Evolutionary conservation across 768 basidiomycete species (phyloP).

Genomic region (Tulasnella sp.): DNA sequence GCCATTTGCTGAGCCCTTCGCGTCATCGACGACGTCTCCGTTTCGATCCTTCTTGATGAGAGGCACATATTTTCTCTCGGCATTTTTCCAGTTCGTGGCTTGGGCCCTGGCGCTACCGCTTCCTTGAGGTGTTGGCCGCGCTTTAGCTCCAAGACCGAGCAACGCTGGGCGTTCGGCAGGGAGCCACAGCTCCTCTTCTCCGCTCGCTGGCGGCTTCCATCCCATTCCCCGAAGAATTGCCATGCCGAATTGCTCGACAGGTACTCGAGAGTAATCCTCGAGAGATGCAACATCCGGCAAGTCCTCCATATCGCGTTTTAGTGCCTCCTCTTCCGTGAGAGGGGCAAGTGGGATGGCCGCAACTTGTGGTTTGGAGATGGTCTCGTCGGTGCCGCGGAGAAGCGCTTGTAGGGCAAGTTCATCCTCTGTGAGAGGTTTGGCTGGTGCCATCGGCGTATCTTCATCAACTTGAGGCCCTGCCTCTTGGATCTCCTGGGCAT

Average conservation of each 20-base stretch:
- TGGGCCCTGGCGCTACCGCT: conserved; percentile 32
- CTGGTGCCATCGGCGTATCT: conserved; percentile 38
- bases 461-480: conserved; percentile 21
- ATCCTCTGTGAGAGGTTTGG: conserved; percentile 38
- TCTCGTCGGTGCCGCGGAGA: conserved; percentile 33
- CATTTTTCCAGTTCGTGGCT: conserved; percentile 31
- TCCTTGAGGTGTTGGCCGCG: conserved; percentile 51
- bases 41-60: conserved; percentile 60
- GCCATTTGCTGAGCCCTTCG: conserved; percentile 1
- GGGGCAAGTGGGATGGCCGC: conserved; percentile 56
- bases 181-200: conserved; percentile 67
- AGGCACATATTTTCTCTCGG: conserved; percentile 77
- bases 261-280: conserved; percentile 84
- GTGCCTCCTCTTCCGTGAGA: conserved; percentile 73
- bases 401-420: conserved; percentile 36
- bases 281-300: conserved; percentile 69
- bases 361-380: conserved; percentile 32
- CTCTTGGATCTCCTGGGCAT: conserved; percentile 22
- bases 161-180: conserved; percentile 77
- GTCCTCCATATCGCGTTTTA: conserved; percentile 71
- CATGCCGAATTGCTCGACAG: conserved; percentile 86
- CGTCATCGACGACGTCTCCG: conserved; percentile 16
- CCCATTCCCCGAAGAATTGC: conserved; percentile 95
- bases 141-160: conserved; percentile 91
- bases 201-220: conserved; percentile 71